Base-by-base conservation (phyloP, 371 early-diverging fungal species). In the Actinomucor elegans region DNA sequence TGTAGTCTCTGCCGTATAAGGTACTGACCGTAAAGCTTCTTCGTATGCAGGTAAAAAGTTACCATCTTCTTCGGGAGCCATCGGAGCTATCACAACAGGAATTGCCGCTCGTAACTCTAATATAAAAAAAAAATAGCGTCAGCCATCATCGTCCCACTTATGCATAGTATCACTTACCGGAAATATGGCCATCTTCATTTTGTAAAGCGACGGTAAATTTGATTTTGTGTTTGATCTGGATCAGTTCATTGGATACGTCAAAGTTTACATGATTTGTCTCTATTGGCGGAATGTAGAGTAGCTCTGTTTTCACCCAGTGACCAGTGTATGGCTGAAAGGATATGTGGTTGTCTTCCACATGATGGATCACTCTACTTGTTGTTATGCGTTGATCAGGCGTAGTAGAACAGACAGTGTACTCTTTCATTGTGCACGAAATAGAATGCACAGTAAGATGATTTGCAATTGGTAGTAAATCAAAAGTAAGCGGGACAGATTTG, bases 21-120 rank as follows among this genome's bases (percentile, higher is more conserved):
- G 72, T 26, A 65, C 36, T 1, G 73, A 59, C 43, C 54, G 53
- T 64, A 70, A 67, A 18, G 69, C 66, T 21, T 69, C 69, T 58
- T 73, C 69, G 55, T 77, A 77, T 20, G 73, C 66, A 21, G 77
- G 73, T 27, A 77, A 49, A 2, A 32, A 9, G 17, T 46, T 43
- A 14, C 32, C 37, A 27, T 61, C 60, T 8, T 69, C 60, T 34
- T 54, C 46, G 27, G 57, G 57, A 20, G 51, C 34, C 34, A 64
- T 53, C 3, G 67, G 56, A 41, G 61, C 40, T 18, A 74, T 57
- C 4, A 66, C 49, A 6, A 74, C 52, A 14, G 74, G 74, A 24
- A 74, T 60, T 5, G 66, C 35, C 8, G 71, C 59, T 50, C 57
- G 57, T 28, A 74, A 14, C 35, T 74, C 74, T 73, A 48, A 48